Base-by-base conservation (phyloP, 441 rosid genomes). In the Euphorbia celastroides region DNA sequence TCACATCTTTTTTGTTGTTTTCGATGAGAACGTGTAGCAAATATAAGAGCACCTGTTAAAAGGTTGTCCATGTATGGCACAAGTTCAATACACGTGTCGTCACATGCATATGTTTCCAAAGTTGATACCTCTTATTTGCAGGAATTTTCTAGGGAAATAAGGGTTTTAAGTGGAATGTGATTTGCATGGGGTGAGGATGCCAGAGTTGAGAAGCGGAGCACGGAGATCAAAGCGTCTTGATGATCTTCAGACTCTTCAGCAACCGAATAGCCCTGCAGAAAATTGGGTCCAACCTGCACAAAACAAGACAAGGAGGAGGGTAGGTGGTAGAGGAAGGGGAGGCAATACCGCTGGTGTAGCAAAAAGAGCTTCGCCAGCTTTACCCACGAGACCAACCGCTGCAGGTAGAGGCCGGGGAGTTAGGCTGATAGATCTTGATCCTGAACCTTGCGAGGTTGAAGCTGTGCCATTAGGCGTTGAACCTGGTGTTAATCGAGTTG, bases 131-230 rank as follows among this genome's bases (percentile, higher is more conserved):
- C 52, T 25, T 41, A 67, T 73, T 65, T 27, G 60, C 83, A 88
- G 92, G 74, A 70, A 69, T 76, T 70, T 73, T 64, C 63, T 66
- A 74, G 71, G 76, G 72, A 69, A 63, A 68, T 60, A 16, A 19
- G 62, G 70, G 70, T 68, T 78, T 44, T 61, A 27, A 73, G 79
- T 63, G 72, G 83, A 71, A 70, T 75, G 80, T 82, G 73, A 85
- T 76, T 85, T 92, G 91, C 87, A 92, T 92, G 98, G 95, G 84
- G 59, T 89, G 91, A 92, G 80, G 83, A 92, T 92, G 98, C 96
- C 93, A 68, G 96, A 92, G 81, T 83, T 89, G 90, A 84, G 93
- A 88, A 92, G 96, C 59, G 98, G 98, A 88, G 92, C 96, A 62
- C 85, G 98, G 75, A 88, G 96, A 84, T 92, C 88, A 62, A 92